These are phyloP conservation scores for Glycine latifolia DNA, from an alignment of 306 rosid genomes.

Conservation along the genomic window DNA sequence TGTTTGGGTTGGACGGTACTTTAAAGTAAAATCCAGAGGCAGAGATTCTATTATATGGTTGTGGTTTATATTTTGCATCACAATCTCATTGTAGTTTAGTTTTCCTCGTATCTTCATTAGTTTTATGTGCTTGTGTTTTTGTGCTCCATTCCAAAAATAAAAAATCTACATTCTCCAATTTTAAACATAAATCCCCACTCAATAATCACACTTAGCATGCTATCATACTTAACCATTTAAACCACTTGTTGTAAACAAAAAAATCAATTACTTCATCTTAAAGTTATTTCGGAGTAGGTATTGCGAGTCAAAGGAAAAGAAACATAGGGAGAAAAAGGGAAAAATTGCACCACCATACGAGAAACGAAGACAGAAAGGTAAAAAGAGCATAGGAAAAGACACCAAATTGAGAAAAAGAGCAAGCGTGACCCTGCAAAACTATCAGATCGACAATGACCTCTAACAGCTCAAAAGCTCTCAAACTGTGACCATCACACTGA, in stretches of 20 bases:
- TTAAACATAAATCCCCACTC: background rate
- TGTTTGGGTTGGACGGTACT: too few species aligned
- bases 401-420: constrained; percentile 38
- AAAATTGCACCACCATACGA: background rate
- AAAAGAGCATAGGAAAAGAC: constrained; percentile 25
- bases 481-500: constrained; percentile 38
- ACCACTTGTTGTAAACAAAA: background rate
- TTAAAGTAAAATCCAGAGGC: too few species aligned
- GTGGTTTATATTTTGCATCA: too few species aligned
- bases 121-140: too few species aligned
- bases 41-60: too few species aligned
- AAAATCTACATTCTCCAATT: background rate
- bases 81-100: too few species aligned
- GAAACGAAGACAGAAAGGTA: background rate
- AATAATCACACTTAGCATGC: background rate
- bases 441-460: constrained; percentile 51
- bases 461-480: constrained; percentile 41
- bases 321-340: background rate
- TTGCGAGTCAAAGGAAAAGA: background rate
- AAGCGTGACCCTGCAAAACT: constrained; percentile 65
- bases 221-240: background rate
- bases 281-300: background rate
- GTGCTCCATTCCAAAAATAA: too few species aligned
- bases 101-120: too few species aligned
- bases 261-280: background rate